Base-by-base conservation (phyloP, 192 early-diverging fungal species). In the Geranomyces variabilis region DNA sequence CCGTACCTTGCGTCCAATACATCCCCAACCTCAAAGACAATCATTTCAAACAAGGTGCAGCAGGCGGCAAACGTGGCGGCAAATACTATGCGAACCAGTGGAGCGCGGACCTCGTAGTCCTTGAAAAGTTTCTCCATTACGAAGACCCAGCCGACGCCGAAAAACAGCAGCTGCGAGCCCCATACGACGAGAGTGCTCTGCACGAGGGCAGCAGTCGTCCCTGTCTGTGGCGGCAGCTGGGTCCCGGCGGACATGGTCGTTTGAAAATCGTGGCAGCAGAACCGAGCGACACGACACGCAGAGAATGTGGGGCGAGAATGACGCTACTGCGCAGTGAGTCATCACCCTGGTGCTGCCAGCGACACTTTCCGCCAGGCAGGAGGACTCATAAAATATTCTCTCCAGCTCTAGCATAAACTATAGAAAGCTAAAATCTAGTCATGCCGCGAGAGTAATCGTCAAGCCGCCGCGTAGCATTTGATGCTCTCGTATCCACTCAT, bases 21-120 rank as follows among this genome's bases (percentile, higher is more conserved):
- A 8, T 87, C 87, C 48, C 81, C 79, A 62, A 96, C 93, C 71
- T 93, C 93, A 76, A 93, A 87, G 46, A 96, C 86, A 17, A 96
- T 81, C 61, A 96, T 85, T 67, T 92, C 86, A 72, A 96, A 92
- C 66, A 96, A 83, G 31, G 85, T 84, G 73, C 92, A 88, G 34
- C 88, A 86, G 70, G 85, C 86, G n/a, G 88, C 87, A 43, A 96
- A 84, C 22, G 90, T 88, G n/a, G 91, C 74, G 19, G 92, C 87
- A 68, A 94, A 96, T 12, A 90, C 74, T 1, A 85, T 81, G 33
- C 90, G 85, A 2, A 92, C 91, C n/a, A 85, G 70, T n/a, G 79
- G 78, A 13, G 83, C 83, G 45, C 85, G 83, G 69, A 81, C 74
- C 48, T 88, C 90, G 69, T 90, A 91, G 61, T 90, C 89, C 71